These are phyloP conservation scores for Pythium dissotocum DNA, from an alignment of 352 stramenopile genomes.

Conservation along the genomic window DNA sequence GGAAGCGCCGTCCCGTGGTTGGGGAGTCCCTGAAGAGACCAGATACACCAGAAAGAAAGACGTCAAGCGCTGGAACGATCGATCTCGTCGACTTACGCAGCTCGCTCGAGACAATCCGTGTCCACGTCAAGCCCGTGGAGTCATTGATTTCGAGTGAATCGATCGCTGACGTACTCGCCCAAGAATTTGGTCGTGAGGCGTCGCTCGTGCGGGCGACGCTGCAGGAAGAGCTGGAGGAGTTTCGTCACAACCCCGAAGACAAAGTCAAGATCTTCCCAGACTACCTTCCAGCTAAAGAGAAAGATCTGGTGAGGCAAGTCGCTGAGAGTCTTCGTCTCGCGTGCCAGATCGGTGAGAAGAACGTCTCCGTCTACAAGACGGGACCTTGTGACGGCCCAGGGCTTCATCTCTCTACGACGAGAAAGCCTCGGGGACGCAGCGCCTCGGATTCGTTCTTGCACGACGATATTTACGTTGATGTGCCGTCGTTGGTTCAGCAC, in stretches of 20 bases:
- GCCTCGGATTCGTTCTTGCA: conserved; percentile 13
- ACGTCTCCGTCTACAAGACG: conserved; percentile 61
- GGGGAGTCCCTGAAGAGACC: neutral
- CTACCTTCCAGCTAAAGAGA: conserved; percentile 61
- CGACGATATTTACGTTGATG: conserved; percentile 73
- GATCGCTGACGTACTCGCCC: conserved; percentile 9
- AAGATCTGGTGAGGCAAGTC: conserved; percentile 49
- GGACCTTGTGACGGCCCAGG: conserved; percentile 27
- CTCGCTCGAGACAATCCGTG: conserved; percentile 24
- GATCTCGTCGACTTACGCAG: conserved; percentile 22
- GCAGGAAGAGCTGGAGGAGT: conserved; percentile 65
- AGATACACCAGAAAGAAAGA: conserved; percentile 6
- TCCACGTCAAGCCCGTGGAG: conserved; percentile 26
- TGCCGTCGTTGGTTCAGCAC: conserved; percentile 65
- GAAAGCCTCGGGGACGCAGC: conserved; percentile 17
- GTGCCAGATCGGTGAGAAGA: conserved; percentile 66
- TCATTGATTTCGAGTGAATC: conserved; percentile 12
- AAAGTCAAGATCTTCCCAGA: conserved; percentile 70
- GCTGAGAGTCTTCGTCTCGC: conserved; percentile 54
- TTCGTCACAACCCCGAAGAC: conserved; percentile 40
- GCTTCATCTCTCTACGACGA: conserved; percentile 9
- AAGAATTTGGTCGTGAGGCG: conserved; percentile 22
- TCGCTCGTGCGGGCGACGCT: conserved; percentile 36
- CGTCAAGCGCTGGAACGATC: conserved; percentile 11
- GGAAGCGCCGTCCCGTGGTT: conserved; percentile 15